Percentiles rank a stretch among this genome's conserved stretches.
Evolutionary conservation across 1,284 basidiomycete genomes (phyloP).

Genomic region (Mrakiaceae sp.): DNA sequence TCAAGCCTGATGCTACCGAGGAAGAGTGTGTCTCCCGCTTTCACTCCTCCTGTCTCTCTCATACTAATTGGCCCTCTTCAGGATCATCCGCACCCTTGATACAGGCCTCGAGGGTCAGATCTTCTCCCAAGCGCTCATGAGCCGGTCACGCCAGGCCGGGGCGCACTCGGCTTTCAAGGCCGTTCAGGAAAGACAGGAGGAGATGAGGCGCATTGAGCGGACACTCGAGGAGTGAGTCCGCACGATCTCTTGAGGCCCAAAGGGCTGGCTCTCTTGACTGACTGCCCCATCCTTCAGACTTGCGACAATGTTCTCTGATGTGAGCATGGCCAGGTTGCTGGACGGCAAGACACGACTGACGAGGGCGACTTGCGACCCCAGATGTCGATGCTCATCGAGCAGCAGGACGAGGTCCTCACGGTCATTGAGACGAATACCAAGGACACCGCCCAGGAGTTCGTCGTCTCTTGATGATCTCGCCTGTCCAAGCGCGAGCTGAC

Average conservation of each 20-base stretch:
- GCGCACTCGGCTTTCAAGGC: not conserved
- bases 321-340: not conserved
- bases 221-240: constrained; percentile 1
- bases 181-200: constrained; percentile 4
- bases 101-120: not conserved
- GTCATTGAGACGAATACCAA: constrained; percentile 5
- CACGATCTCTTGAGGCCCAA: not conserved
- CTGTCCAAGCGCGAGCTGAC: not conserved
- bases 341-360: not conserved
- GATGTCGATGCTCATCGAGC: constrained; percentile 3
- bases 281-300: not conserved
- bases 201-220: not conserved
- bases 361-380: not conserved
- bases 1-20: constrained; percentile 3
- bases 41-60: no score
- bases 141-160: not conserved
- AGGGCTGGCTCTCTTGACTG: not conserved
- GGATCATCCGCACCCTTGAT: not conserved
- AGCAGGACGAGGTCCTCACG: constrained; percentile 1
- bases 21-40: not conserved
- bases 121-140: constrained; percentile 7
- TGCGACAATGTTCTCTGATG: constrained; percentile 1
- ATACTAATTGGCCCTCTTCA: no score
- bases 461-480: not conserved
- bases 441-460: not conserved